Percentiles rank a stretch among this genome's conserved stretches.
These are phyloP conservation scores for Melampsora abietis-canadensis DNA, from an alignment of 1,284 basidiomycete species.

Conservation along the genomic window DNA sequence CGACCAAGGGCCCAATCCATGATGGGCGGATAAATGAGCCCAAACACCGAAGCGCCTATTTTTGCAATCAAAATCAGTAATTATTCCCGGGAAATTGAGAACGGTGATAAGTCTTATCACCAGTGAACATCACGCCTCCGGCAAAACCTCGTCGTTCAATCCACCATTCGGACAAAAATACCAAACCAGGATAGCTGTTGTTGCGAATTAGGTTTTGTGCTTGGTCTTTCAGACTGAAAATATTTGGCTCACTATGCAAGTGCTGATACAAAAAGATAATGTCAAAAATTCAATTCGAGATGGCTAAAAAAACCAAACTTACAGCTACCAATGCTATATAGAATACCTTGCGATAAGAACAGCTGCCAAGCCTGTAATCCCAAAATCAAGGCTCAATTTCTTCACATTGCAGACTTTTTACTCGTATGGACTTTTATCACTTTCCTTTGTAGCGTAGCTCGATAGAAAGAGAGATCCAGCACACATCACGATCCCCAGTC, in stretches of 20 bases:
- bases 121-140: constrained; percentile 25
- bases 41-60: constrained; percentile 27
- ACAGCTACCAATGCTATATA: constrained; percentile 22
- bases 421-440: not conserved
- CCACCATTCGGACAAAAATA: constrained; percentile 39
- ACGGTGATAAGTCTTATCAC: not conserved
- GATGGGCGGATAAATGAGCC: constrained; percentile 17
- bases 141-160: constrained; percentile 25
- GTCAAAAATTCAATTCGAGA: too few relatives aligned
- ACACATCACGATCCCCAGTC: constrained; percentile 18
- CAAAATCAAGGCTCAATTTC: not conserved
- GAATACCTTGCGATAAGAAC: constrained; percentile 14
- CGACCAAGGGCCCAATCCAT: constrained; percentile 31
- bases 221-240: not conserved
- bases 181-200: constrained; percentile 21
- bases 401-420: not conserved
- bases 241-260: not conserved
- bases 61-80: too few relatives aligned
- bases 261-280: too few relatives aligned
- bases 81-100: too few relatives aligned
- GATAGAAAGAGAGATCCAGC: constrained; percentile 12
- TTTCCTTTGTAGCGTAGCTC: constrained; percentile 20
- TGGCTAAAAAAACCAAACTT: too few relatives aligned
- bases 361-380: constrained; percentile 19
- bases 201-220: too few relatives aligned